These are phyloP conservation scores for Trifolium fragiferum DNA, from an alignment of 306 rosid genomes.

Conservation along the genomic window DNA sequence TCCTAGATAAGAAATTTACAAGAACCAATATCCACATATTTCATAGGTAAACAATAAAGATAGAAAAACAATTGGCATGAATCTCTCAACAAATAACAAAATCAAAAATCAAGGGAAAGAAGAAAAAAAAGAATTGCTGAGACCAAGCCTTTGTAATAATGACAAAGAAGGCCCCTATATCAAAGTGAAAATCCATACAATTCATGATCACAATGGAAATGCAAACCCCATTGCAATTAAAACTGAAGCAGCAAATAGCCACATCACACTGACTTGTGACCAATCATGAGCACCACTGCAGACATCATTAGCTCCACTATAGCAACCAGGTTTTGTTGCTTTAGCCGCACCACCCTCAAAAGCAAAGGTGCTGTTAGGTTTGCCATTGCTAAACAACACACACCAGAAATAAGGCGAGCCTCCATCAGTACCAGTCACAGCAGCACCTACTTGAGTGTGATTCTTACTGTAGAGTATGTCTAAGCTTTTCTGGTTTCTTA, in stretches of 20 bases:
- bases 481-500: slow-evolving; percentile 67
- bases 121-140: slow-evolving; percentile 43
- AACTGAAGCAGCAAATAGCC: slow-evolving; percentile 54
- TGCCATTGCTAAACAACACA: slow-evolving; percentile 83
- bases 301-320: slow-evolving; percentile 81
- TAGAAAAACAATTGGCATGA: slow-evolving; percentile 32
- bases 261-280: slow-evolving; percentile 47
- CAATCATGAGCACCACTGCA: slow-evolving; percentile 64
- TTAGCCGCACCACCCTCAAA: slow-evolving; percentile 75
- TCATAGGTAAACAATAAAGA: slow-evolving; percentile 34
- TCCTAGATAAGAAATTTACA: slow-evolving; percentile 27
- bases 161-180: slow-evolving; percentile 30
- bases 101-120: slow-evolving; percentile 17
- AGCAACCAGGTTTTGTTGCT: slow-evolving; percentile 82
- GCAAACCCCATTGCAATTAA: slow-evolving; percentile 51
- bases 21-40: slow-evolving; percentile 32
- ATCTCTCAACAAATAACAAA: slow-evolving; percentile 39
- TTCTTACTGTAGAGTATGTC: slow-evolving; percentile 75
- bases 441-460: slow-evolving; percentile 92
- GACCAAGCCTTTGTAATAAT: slow-evolving; percentile 48
- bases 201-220: slow-evolving; percentile 54
- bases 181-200: slow-evolving; percentile 38
- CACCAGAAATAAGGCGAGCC: slow-evolving; percentile 95
- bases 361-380: slow-evolving; percentile 63
- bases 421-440: slow-evolving; percentile 82